phyloP scores from a whole-genome alignment of 345 rosid species.

The Eucalyptus polyanthemos region DNA sequence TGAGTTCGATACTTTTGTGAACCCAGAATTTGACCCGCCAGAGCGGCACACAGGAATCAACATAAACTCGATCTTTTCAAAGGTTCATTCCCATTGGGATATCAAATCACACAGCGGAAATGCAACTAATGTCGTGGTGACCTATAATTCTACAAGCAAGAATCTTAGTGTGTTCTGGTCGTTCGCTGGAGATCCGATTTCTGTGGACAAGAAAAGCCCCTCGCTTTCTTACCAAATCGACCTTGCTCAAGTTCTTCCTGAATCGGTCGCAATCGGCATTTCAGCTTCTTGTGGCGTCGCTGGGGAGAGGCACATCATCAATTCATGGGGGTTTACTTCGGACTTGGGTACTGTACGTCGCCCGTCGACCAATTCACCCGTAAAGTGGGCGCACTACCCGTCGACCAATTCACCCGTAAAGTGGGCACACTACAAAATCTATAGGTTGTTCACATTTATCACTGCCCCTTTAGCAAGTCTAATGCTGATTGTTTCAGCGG shows the following conservation, averaged over 20 bases:
- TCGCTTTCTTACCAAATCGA: not conserved
- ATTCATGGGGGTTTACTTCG: not conserved
- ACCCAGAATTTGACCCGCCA: fast-evolving
- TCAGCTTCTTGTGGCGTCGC: not conserved
- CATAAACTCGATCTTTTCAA: not conserved
- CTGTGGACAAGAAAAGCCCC: not conserved
- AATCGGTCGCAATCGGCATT: not conserved
- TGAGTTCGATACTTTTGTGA: not conserved
- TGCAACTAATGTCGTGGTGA: not conserved
- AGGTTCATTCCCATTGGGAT: not conserved
- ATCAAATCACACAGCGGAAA: not conserved
- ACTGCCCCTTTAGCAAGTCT: too few relatives aligned
- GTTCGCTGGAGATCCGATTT: too few relatives aligned
- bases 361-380: too few relatives aligned
- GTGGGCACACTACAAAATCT: too few relatives aligned
- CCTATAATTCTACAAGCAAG: not conserved
- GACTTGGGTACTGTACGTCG: not conserved
- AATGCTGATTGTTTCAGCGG: too few relatives aligned
- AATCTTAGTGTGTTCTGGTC: not conserved
- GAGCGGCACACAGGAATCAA: not conserved
- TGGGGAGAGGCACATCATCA: not conserved
- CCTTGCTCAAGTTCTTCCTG: not conserved
- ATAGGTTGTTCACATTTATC: too few relatives aligned
- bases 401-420: too few relatives aligned
- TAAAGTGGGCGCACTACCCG: too few relatives aligned